Percentiles rank a stretch among this genome's conserved stretches.
Evolutionary conservation across 2,329 filamentous ascomycete genomes (phyloP).

Genomic region (Aspergillus spinulosporus): DNA sequence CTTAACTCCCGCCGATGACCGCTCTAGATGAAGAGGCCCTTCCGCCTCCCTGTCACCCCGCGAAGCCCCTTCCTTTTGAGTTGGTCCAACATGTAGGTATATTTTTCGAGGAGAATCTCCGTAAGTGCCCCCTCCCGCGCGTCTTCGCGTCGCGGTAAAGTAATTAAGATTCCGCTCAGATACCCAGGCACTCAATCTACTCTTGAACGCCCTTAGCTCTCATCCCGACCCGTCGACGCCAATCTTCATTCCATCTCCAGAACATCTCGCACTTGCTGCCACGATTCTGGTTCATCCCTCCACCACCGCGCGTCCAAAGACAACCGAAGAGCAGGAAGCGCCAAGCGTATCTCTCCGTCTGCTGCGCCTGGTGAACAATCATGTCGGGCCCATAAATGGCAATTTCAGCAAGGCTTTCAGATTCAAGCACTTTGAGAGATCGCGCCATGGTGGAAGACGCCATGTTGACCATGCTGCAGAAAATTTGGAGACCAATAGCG

Average conservation of each 20-base stretch:
- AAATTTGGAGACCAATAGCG: conserved; percentile 36
- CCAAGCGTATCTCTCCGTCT: conserved; percentile 68
- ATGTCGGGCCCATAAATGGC: conserved; percentile 70
- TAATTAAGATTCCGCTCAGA: conserved; percentile 41
- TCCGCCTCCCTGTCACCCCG: conserved; percentile 51
- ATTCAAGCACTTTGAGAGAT: conserved; percentile 54
- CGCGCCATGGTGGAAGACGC: conserved; percentile 35
- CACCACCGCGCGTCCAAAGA: conserved; percentile 71
- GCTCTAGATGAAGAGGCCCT: conserved; percentile 19
- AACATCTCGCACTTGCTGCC: conserved; percentile 73
- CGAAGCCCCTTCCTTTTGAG: conserved; percentile 60
- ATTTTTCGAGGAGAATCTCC: conserved; percentile 73
- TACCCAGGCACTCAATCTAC: conserved; percentile 61
- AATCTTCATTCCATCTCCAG: conserved; percentile 66
- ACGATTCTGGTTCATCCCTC: conserved; percentile 80
- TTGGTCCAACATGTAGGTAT: conserved; percentile 67
- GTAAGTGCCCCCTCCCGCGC: conserved; percentile 44
- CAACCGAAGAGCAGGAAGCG: conserved; percentile 61
- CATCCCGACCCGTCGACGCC: conserved; percentile 44
- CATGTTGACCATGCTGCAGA: conserved; percentile 25
- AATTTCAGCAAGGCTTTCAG: conserved; percentile 71
- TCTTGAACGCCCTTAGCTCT: conserved; percentile 49
- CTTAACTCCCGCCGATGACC: conserved; percentile 20
- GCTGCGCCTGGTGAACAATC: conserved; percentile 64
- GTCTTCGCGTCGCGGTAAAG: conserved; percentile 9